These are phyloP conservation scores for Asclepias syriaca DNA, from an alignment of 257 asterid species.

Conservation along the genomic window DNA sequence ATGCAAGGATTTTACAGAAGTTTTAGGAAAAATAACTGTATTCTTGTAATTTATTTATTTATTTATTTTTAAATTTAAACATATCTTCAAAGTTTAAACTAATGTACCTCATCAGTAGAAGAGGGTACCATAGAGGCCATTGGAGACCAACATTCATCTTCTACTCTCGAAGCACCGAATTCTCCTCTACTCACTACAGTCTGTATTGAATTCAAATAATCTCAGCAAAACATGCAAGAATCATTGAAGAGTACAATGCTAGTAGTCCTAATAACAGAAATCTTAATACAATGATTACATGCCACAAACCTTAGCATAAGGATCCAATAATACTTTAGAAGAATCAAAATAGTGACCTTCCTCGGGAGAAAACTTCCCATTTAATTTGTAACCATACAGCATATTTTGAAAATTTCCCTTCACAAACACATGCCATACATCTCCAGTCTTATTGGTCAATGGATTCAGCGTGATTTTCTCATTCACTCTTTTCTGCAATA, in stretches of 20 bases:
- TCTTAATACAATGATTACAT: neutral
- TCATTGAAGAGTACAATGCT: neutral
- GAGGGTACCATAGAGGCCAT: constrained; percentile 80
- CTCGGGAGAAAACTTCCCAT: constrained; percentile 70
- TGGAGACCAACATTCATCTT: constrained; percentile 80
- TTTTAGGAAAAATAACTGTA: neutral
- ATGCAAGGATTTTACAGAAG: neutral
- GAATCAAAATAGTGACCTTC: constrained; percentile 79
- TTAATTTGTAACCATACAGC: constrained; percentile 77
- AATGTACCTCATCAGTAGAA: constrained; percentile 47
- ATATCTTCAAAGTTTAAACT: constrained; percentile 14
- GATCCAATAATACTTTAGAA: constrained; percentile 69
- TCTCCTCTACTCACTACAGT: constrained; percentile 75
- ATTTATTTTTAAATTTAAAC: neutral
- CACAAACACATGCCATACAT: constrained; percentile 86
- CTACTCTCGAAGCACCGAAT: constrained; percentile 63
- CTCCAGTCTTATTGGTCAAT: constrained; percentile 77
- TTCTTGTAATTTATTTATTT: neutral
- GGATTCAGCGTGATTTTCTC: constrained; percentile 69
- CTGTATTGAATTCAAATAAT: constrained; percentile 34
- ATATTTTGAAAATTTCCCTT: constrained; percentile 75
- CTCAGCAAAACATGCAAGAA: neutral
- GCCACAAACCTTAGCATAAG: constrained; percentile 80
- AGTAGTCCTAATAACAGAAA: neutral
- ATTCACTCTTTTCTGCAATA: constrained; percentile 71